Evolutionary conservation across 805 yeast species (phyloP).

Genomic region (Ogataea salicorniae): DNA sequence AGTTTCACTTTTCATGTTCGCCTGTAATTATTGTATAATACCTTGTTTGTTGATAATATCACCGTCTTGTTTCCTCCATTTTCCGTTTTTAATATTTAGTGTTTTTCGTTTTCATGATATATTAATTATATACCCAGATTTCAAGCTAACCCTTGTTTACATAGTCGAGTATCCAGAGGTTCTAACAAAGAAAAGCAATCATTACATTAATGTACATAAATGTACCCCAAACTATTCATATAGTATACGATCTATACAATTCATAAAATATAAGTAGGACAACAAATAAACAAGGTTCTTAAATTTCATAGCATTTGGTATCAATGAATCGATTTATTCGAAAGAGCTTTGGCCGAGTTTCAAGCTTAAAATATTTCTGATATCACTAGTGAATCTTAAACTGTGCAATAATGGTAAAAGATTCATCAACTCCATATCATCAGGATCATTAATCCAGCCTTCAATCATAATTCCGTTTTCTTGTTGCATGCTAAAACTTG

Average conservation of each 20-base stretch:
- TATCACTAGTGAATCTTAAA: constrained; percentile 77
- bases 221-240: no score
- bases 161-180: no score
- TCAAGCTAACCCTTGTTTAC: no score
- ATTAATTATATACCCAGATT: no score
- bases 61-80: no score
- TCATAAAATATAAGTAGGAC: neutral
- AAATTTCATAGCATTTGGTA: no score
- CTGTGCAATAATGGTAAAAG: constrained; percentile 76
- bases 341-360: constrained; percentile 67
- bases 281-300: neutral
- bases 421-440: constrained; percentile 77
- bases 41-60: no score
- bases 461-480: constrained; percentile 89
- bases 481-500: constrained; percentile 77
- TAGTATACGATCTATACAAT: no score
- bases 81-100: neutral
- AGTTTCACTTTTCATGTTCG: no score
- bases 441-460: constrained; percentile 98
- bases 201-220: no score
- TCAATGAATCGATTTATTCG: constrained; percentile 24
- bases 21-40: no score
- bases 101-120: neutral
- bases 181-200: no score
- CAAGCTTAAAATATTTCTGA: constrained; percentile 68